A percentile compares a stretch with the other conserved stretches of the same genome.
phyloP scores from a whole-genome alignment of 2,329 filamentous ascomycete genomes.

The Microdochium nivale region DNA sequence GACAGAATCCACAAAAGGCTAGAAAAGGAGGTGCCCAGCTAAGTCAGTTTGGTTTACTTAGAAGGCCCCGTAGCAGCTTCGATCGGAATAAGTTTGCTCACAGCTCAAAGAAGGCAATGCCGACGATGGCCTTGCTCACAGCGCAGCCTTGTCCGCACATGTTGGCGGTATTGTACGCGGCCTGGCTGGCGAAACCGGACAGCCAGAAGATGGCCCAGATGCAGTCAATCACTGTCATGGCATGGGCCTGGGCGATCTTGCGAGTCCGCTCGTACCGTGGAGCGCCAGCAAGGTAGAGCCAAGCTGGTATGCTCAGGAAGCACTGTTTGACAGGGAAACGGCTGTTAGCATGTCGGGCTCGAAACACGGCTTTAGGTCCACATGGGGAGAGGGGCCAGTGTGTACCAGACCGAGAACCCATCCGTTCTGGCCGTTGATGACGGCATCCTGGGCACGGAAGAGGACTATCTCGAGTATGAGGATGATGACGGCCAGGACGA shows the following conservation, averaged over 20 bases:
- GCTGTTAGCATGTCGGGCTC: not conserved
- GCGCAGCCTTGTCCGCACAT: slow-evolving; percentile 47
- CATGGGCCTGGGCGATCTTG: slow-evolving; percentile 52
- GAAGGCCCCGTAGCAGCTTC: too few relatives aligned
- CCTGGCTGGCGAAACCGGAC: slow-evolving; percentile 57
- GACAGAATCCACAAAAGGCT: slow-evolving; percentile 48
- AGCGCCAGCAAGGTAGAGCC: slow-evolving; percentile 57
- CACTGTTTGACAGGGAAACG: slow-evolving; percentile 34
- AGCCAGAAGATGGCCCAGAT: slow-evolving; percentile 55
- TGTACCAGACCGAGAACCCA: slow-evolving; percentile 60
- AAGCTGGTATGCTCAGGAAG: slow-evolving; percentile 55
- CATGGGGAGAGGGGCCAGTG: too few relatives aligned
- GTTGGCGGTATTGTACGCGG: slow-evolving; percentile 50
- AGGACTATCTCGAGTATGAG: slow-evolving; percentile 54
- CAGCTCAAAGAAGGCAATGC: slow-evolving; percentile 53
- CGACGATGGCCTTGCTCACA: slow-evolving; percentile 56
- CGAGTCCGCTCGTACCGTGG: slow-evolving; percentile 55
- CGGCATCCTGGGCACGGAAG: slow-evolving; percentile 38
- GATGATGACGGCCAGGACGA: slow-evolving; percentile 42
- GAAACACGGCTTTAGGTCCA: too few relatives aligned
- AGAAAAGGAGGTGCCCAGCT: not conserved
- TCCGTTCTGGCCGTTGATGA: slow-evolving; percentile 47
- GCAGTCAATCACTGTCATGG: slow-evolving; percentile 50
- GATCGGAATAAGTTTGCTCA: slow-evolving; percentile 29
- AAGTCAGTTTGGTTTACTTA: too few relatives aligned